These are phyloP conservation scores for Borovskyia barvae DNA, from an alignment of 208 protist species.

Conservation along the genomic window DNA sequence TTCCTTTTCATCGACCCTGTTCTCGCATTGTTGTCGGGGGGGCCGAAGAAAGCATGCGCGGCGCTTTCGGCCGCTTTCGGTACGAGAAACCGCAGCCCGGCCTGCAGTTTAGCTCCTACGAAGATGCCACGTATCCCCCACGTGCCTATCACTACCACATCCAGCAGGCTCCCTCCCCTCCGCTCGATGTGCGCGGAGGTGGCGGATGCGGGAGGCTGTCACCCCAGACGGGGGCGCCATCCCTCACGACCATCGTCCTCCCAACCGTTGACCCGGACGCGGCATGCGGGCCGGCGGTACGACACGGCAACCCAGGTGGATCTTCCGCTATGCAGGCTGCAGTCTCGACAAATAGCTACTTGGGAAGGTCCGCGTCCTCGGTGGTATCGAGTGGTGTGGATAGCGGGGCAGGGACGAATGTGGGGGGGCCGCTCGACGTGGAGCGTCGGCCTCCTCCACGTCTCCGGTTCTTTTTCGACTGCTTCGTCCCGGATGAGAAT, in stretches of 20 bases:
- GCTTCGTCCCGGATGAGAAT: slow-evolving; percentile 43
- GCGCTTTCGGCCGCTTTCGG: slow-evolving; percentile 21
- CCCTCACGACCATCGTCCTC: slow-evolving; percentile 33
- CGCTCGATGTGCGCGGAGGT: neutral
- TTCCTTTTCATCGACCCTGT: neutral
- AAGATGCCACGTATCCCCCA: slow-evolving; percentile 65
- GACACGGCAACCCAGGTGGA: slow-evolving; percentile 5
- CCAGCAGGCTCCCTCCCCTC: slow-evolving; percentile 13
- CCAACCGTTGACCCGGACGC: slow-evolving; percentile 75
- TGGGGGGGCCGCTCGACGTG: neutral
- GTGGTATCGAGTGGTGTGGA: slow-evolving; percentile 7
- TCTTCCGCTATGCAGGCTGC: slow-evolving; percentile 1
- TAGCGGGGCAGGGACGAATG: too few relatives aligned
- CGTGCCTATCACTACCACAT: slow-evolving; percentile 72
- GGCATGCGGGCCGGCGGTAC: slow-evolving; percentile 32
- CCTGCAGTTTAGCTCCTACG: slow-evolving; percentile 44
- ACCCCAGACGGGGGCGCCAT: neutral
- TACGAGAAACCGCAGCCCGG: slow-evolving; percentile 29
- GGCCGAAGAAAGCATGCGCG: slow-evolving; percentile 15
- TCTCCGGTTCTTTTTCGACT: slow-evolving; percentile 55
- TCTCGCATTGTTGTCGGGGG: neutral
- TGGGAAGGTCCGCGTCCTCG: slow-evolving; percentile 4
- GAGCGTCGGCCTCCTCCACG: slow-evolving; percentile 36
- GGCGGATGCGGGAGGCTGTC: too few relatives aligned
- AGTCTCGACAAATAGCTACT: slow-evolving; percentile 3